A percentile compares a stretch with the other conserved stretches of the same genome.
phyloP scores from a whole-genome alignment of 306 rosid genomes.

The Begonia masoniana region DNA sequence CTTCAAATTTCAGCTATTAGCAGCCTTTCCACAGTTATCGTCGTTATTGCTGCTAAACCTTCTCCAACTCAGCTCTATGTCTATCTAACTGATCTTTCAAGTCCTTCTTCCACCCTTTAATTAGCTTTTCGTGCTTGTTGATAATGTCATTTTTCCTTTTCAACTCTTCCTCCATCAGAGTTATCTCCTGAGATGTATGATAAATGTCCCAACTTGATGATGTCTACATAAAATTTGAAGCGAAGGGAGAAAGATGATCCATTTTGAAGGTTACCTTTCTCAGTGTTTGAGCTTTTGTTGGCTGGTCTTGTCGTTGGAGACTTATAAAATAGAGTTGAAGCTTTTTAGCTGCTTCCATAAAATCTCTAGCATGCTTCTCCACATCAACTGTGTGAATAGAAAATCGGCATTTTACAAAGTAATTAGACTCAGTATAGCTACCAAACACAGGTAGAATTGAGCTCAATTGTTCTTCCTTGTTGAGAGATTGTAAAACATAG shows the following conservation, averaged over 20 bases:
- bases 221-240: too few species aligned
- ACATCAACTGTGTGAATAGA: constrained; percentile 54
- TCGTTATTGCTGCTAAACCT: constrained; percentile 33
- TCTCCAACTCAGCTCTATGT: constrained; percentile 57
- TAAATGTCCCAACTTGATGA: background rate
- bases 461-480: too few species aligned
- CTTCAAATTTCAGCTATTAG: too few species aligned
- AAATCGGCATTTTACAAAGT: background rate
- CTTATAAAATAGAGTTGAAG: constrained; percentile 67
- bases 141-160: constrained; percentile 44
- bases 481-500: too few species aligned
- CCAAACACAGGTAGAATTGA: too few species aligned
- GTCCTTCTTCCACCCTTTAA: constrained; percentile 72
- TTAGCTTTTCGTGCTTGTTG: constrained; percentile 52
- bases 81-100: constrained; percentile 54
- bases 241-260: background rate
- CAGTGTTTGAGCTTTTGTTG: constrained; percentile 51
- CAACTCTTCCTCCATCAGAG: constrained; percentile 71
- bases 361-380: constrained; percentile 89
- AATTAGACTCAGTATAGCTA: too few species aligned
- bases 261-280: constrained; percentile 38
- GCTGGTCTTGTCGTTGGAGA: constrained; percentile 73
- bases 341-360: constrained; percentile 96
- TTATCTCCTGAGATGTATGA: constrained; percentile 45
- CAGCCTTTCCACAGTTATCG: background rate